Base-by-base conservation (phyloP, 2,329 filamentous ascomycete species). In the Alternaria angustiovoidea region DNA sequence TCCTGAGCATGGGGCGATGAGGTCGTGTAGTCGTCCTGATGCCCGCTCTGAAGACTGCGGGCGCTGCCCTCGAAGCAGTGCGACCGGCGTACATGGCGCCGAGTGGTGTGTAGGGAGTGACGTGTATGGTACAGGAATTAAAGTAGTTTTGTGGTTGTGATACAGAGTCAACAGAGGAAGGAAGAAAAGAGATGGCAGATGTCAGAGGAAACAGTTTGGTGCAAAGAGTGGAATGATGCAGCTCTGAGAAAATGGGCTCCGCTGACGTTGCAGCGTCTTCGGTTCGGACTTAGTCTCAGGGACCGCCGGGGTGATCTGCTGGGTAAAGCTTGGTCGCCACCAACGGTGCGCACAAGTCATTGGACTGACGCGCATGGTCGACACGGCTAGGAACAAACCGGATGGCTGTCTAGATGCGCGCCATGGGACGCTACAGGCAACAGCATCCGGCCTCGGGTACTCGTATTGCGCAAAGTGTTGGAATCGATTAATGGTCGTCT, bases 71-170 rank as follows among this genome's bases (percentile, higher is more conserved):
- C 48, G 79, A 74, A 58, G 80, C 79, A 63, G 78, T 75, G 69
- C 80, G 79, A 67, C 78, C 79, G 67, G 79, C 75, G 65, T 82
- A 81, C 82, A 84, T 84, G 73, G 74, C 73, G 71, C 71, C 73
- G 66, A 69, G 54, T 53, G 62, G 62, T 53, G 57, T 57, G 41
- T 55, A 59, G 60, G 41, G 63, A 69, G 53, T 52, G 63, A 63
- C 56, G 57, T 57, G 41, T 54, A 54, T 55, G 20, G 34, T 46
- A 34, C 46, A 44, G 39, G 36, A 49, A 65, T 62, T 61, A 56
- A 38, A 60, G 49, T 48, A 52, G 24, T n/a, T 41, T 22, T 1
- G 38, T 41, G 5, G 18, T 14, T 14, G 43, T 26, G 55, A 44
- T 14, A 30, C 48, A 59, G 47, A 58, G 48, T 38, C 58, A 59